Evolutionary conservation across 148 eudicot species (phyloP), one percentile per base, ranked within the genome.

Genomic region (Chenopodium suecicum): DNA sequence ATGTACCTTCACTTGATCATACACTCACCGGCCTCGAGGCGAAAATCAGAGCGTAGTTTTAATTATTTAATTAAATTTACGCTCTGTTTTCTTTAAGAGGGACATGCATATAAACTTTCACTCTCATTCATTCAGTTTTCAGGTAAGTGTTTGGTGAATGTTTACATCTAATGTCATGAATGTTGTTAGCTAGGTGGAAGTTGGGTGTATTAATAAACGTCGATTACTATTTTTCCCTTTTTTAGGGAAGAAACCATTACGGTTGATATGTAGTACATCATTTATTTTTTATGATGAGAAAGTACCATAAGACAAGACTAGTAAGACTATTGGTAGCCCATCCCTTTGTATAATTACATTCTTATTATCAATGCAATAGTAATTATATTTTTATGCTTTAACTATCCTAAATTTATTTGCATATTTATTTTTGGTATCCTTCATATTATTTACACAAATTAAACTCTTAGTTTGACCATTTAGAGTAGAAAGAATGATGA

Each of bases 181-280:
- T 81, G 87, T 80, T 80, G 86, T 81, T 82, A 78, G 82, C 84
- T 81, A 78, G 87, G 75, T 81, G 87, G 87, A 65, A 73, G 87
- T 85, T 81, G 84, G 84, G 62, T 63, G 52, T 85, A 85, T 78
- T 85, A 78, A 81, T 85, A 85, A 79, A 63, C 70, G 50, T 78
- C 74, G 64, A 74, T 74, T 78, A 58, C 75, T 71, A 75, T 73
- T 85, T 56, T 85, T 41, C 56, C 87, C 75, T 85, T 78, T 32
- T 67, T 9, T 74, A 75, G 79, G 44, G 84, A 66, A 85, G 82
- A 82, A 82, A 85, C 82, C 66, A 81, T 66, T 72, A 71, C 48
- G 78, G 82, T 74, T 78, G 70, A 73, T 74, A 7, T 77, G 70
- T 85, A 72, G 75, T 78, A 78, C 84, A 78, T 72, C 73, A 68